These are phyloP conservation scores for Backusella parvicylindrica DNA, from an alignment of 192 early-diverging fungal genomes.

Conservation along the genomic window DNA sequence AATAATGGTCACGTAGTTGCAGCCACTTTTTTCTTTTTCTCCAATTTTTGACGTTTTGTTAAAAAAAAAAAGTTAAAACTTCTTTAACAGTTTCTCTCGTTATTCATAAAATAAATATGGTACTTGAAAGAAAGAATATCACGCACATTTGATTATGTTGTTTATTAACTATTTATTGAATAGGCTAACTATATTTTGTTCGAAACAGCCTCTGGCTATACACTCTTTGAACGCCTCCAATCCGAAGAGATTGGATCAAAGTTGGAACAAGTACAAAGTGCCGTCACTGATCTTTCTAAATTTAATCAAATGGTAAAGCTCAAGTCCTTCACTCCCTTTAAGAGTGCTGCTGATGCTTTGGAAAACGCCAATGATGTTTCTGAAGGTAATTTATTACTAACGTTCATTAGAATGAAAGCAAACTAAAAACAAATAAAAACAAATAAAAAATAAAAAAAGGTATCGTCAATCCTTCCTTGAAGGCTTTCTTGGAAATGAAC, in stretches of 20 bases:
- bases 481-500: slow-evolving; percentile 95
- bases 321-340: slow-evolving; percentile 96
- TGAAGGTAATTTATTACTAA: slow-evolving; percentile 64
- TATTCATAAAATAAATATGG: not conserved
- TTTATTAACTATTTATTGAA: not conserved
- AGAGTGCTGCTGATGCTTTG: slow-evolving; percentile 92
- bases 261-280: slow-evolving; percentile 82
- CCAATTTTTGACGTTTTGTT: not conserved
- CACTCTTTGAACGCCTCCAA: slow-evolving; percentile 91
- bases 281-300: slow-evolving; percentile 79
- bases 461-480: slow-evolving; percentile 82
- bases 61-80: not conserved
- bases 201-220: slow-evolving; percentile 96
- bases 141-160: not conserved
- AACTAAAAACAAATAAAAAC: not conserved
- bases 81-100: not conserved
- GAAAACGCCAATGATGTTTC: slow-evolving; percentile 98
- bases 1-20: not conserved
- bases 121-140: not conserved
- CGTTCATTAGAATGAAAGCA: not conserved
- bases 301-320: slow-evolving; percentile 85
- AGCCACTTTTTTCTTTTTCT: not conserved
- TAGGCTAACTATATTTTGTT: slow-evolving; percentile 73
- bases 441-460: slow-evolving; percentile 49
- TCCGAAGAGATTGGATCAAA: slow-evolving; percentile 95